phyloP scores from a whole-genome alignment of 805 yeast species.

The Wickerhamia fluorescens region DNA sequence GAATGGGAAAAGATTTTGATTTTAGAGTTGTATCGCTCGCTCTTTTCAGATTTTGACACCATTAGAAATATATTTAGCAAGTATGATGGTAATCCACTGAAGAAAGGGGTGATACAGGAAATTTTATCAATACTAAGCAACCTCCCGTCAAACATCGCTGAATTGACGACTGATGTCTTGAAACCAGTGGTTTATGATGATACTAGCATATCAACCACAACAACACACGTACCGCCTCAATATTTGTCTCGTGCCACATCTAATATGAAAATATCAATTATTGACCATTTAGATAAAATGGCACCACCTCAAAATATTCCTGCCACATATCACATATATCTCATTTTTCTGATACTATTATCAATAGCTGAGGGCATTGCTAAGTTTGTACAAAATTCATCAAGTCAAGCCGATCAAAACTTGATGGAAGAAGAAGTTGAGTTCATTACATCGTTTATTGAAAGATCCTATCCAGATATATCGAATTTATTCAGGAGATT shows the following conservation, averaged over 20 bases:
- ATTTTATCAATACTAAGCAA: constrained; percentile 31
- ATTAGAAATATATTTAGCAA: constrained; percentile 47
- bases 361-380: constrained; percentile 66
- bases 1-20: constrained; percentile 71
- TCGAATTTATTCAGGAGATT: constrained; percentile 29
- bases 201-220: constrained; percentile 6
- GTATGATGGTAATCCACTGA: constrained; percentile 51
- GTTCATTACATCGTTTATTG: constrained; percentile 27
- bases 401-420: constrained; percentile 17
- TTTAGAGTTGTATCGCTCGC: constrained; percentile 60
- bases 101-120: constrained; percentile 55
- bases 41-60: constrained; percentile 50
- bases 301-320: constrained; percentile 67
- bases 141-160: constrained; percentile 15
- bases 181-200: constrained; percentile 6
- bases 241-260: constrained; percentile 38
- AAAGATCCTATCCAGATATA: constrained; percentile 19
- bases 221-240: constrained; percentile 11
- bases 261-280: constrained; percentile 43
- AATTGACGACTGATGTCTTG: constrained; percentile 13
- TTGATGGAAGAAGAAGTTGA: constrained; percentile 28
- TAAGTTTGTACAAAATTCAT: constrained; percentile 38
- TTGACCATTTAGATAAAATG: constrained; percentile 74
- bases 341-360: constrained; percentile 48
- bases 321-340: constrained; percentile 47